Base-by-base conservation (phyloP, 208 protist genomes). In the Trypanosomatidae sp. region DNA sequence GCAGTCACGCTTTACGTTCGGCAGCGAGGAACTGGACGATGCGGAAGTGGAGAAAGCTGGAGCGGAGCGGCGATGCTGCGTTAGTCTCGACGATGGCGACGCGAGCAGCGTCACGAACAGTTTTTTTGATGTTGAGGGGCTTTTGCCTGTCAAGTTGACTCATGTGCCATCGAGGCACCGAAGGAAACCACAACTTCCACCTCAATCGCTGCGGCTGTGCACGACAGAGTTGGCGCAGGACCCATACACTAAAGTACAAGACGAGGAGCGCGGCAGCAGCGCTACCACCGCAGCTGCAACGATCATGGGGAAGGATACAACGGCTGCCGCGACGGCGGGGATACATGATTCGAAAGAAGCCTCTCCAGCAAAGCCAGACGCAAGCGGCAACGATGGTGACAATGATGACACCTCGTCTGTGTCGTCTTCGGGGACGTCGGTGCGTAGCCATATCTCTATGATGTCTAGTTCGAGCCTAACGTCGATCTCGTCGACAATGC, bases 321-420 rank as follows among this genome's bases (percentile, higher is more conserved):
- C 15, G 46, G 10, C 36, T 47, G 60, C 33, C 4, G 22, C 22
- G 39, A 9, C 19, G 12, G 22, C 15, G 39, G 22, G 22, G 39
- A 3, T 10, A 10, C 8, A 7, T 25, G 60, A 47, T 30, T 22
- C 10, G 17, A 47, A 17, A 7, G 28, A 19, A 3, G 9, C n/a
- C 22, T 46, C 60, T 2, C 7, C 3, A 2, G n/a, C 39, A 19
- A 22, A 41, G 39, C 33, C n/a, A 44, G 46, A 67, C n/a, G 30
- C 41, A 5, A 19, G 66, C 53, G 47, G 64, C 41, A 44, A 67
- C 30, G 30, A 55, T 46, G 56, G 36, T n/a, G 66, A 55, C 30
- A 55, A 78, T 43, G 62, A 70, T 12, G 77, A 62, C 69, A 68
- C 46, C 68, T 68, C 65, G 10, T 74, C 77, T 12, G 56, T 59